Evolutionary conservation across 176 grass and related monocot species (phyloP).

Genomic region (Cenchrus fungigraminus): DNA sequence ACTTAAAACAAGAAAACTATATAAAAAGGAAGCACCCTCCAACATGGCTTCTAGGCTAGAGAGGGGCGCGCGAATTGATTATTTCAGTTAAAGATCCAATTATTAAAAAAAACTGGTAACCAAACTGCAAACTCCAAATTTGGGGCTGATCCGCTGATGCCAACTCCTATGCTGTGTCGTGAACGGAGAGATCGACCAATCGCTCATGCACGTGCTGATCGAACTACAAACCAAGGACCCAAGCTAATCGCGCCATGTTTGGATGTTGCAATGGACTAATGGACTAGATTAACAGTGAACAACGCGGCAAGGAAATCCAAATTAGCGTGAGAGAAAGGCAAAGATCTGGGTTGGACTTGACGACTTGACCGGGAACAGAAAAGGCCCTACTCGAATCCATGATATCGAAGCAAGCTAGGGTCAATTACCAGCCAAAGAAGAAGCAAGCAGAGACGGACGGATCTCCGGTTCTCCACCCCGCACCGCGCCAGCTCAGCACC

Average conservation of each 20-base stretch:
- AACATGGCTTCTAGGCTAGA: slow-evolving; percentile 26
- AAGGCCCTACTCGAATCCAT: neutral
- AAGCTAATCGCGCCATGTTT: neutral
- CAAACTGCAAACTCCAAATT: neutral
- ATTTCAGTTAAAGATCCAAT: neutral
- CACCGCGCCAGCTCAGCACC: neutral
- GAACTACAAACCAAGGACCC: neutral
- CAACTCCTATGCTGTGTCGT: no score
- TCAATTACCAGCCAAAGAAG: neutral
- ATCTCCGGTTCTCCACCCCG: slow-evolving; percentile 1
- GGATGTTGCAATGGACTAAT: neutral
- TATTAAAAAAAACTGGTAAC: neutral
- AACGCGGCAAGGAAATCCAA: neutral
- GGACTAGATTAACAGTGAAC: neutral
- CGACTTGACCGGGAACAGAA: no score
- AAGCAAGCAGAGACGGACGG: neutral
- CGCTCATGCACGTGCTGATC: neutral
- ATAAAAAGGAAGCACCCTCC: neutral
- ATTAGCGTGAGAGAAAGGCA: no score
- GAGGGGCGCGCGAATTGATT: neutral
- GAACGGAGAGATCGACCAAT: neutral
- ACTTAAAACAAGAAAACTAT: slow-evolving; percentile 29
- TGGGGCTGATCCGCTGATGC: neutral
- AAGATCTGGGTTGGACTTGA: neutral
- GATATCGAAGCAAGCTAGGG: neutral